phyloP scores from a whole-genome alignment of 345 rosid genomes.

The Pugionium dolabratum region DNA sequence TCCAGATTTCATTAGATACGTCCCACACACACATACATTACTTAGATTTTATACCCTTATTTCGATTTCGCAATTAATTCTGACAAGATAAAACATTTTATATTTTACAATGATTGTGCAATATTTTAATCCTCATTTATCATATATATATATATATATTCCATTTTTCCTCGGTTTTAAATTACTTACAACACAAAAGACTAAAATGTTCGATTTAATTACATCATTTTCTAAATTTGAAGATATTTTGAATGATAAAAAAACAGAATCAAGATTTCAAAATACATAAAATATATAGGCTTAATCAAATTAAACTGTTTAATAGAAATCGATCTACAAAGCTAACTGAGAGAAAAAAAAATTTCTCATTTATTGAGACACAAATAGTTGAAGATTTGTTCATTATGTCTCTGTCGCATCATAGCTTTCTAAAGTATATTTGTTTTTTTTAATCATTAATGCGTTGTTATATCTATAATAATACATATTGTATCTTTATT shows the following conservation, averaged over 20 bases:
- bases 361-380: no score
- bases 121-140: slow-evolving; percentile 26
- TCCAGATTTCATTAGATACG: slow-evolving; percentile 59
- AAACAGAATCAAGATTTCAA: no score
- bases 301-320: no score
- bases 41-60: slow-evolving; percentile 69
- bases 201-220: slow-evolving; percentile 23
- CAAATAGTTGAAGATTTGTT: no score
- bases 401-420: background rate
- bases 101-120: slow-evolving; percentile 28
- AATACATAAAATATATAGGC: no score
- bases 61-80: slow-evolving; percentile 35
- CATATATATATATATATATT: background rate
- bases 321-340: no score
- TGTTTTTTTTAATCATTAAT: slow-evolving; percentile 4
- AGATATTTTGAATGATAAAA: no score
- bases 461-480: background rate
- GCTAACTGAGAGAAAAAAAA: no score
- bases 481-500: no score
- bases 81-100: slow-evolving; percentile 18
- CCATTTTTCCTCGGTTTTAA: slow-evolving; percentile 14
- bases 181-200: slow-evolving; percentile 31
- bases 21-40: slow-evolving; percentile 37
- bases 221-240: background rate
- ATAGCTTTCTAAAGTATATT: slow-evolving; percentile 16